phyloP scores from a whole-genome alignment of 2,329 filamentous ascomycete genomes.

The Immersiporthe knoxdaviesiana region DNA sequence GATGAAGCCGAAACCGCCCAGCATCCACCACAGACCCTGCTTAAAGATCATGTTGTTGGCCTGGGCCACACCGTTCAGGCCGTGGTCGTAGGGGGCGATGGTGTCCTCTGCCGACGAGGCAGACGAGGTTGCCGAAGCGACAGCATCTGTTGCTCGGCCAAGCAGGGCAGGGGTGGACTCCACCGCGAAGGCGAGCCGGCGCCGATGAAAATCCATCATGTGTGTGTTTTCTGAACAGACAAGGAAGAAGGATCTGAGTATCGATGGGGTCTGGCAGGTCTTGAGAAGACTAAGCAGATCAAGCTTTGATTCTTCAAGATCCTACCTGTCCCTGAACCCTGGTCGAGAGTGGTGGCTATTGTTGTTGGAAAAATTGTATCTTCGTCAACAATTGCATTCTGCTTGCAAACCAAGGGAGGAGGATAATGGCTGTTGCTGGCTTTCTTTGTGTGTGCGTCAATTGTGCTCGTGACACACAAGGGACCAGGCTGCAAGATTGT shows the following conservation, averaged over 20 bases:
- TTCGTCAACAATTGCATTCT: constrained; percentile 27
- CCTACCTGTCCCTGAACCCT: constrained; percentile 12
- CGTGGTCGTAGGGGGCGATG: constrained; percentile 59
- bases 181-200: constrained; percentile 35
- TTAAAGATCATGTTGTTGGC: constrained; percentile 59
- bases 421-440: constrained; percentile 12
- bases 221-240: neutral
- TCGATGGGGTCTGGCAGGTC: neutral
- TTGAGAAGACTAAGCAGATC: neutral
- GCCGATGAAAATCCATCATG: constrained; percentile 39
- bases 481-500: constrained; percentile 10
- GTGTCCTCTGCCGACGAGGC: constrained; percentile 47
- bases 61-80: constrained; percentile 65
- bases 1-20: constrained; percentile 59
- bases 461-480: constrained; percentile 11
- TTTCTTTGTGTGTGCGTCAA: constrained; percentile 21
- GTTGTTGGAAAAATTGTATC: constrained; percentile 5
- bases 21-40: constrained; percentile 62
- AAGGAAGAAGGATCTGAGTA: neutral
- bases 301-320: constrained; percentile 8
- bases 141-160: constrained; percentile 17
- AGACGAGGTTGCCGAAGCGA: constrained; percentile 15
- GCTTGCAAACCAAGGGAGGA: neutral
- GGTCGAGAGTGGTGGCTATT: constrained; percentile 26
- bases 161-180: constrained; percentile 23